These are phyloP conservation scores for Aspergillus sp. DNA, from an alignment of 2,329 filamentous ascomycete species.

Conservation along the genomic window DNA sequence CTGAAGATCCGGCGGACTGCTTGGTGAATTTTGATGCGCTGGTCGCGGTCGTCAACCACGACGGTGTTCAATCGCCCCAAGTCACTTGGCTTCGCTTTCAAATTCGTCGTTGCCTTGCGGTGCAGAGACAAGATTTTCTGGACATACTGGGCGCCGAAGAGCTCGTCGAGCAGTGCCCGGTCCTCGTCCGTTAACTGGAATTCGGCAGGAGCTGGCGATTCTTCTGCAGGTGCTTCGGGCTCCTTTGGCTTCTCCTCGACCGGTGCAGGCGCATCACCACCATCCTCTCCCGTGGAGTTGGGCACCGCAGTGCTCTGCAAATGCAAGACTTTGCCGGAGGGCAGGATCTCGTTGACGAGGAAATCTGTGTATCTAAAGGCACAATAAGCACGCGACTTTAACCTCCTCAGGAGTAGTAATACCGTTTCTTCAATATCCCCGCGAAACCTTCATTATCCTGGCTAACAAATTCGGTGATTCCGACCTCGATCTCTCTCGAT, in stretches of 20 bases:
- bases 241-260: slow-evolving; percentile 13
- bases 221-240: slow-evolving; percentile 14
- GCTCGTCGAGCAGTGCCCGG: slow-evolving; percentile 41
- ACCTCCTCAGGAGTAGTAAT: not conserved
- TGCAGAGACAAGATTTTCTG: slow-evolving; percentile 57
- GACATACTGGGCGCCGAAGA: slow-evolving; percentile 54
- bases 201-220: slow-evolving; percentile 20
- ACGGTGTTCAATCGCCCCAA: slow-evolving; percentile 55
- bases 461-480: slow-evolving; percentile 65
- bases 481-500: slow-evolving; percentile 50
- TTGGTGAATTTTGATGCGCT: slow-evolving; percentile 64
- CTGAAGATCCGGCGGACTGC: slow-evolving; percentile 74
- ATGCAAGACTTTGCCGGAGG: slow-evolving; percentile 74
- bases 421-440: slow-evolving; percentile 68
- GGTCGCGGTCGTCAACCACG: slow-evolving; percentile 59
- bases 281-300: slow-evolving; percentile 6
- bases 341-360: slow-evolving; percentile 82
- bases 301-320: slow-evolving; percentile 53
- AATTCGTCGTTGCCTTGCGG: slow-evolving; percentile 52
- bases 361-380: slow-evolving; percentile 79
- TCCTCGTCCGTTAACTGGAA: slow-evolving; percentile 47
- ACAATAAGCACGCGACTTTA: not conserved
- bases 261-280: slow-evolving; percentile 8
- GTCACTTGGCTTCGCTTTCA: slow-evolving; percentile 56
- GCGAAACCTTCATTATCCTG: slow-evolving; percentile 58